Conservation (phyloP, 1,284 basidiomycete species). For the Rhodotorula sp. region DNA sequence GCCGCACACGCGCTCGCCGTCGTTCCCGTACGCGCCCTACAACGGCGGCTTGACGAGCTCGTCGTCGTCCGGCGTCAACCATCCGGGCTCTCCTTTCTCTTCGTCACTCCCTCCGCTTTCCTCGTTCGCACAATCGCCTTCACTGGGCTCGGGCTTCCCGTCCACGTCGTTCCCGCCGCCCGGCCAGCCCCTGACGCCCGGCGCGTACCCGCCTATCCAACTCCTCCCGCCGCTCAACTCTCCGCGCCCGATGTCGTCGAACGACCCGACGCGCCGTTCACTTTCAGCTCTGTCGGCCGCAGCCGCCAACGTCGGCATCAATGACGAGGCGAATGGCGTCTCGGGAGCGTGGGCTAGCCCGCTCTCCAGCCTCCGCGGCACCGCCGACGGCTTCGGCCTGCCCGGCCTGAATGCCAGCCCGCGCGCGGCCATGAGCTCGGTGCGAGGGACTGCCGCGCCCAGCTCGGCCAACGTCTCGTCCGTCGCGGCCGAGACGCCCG, state of each 20-base stretch:
- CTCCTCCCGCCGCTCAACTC: slow-evolving; percentile 9
- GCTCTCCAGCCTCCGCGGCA: slow-evolving; percentile 2
- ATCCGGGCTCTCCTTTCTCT: not conserved
- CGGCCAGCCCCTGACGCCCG: not conserved
- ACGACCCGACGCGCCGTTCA: not conserved
- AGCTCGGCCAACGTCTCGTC: not conserved
- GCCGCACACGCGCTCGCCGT: slow-evolving; percentile 15
- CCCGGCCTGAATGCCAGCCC: not conserved
- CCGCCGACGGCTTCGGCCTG: not conserved
- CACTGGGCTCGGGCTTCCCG: not conserved
- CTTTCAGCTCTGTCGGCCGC: not conserved
- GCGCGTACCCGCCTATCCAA: slow-evolving; percentile 18
- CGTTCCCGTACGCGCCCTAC: slow-evolving; percentile 17
- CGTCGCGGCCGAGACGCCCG: not conserved
- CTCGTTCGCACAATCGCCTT: too few species aligned
- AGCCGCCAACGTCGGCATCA: not conserved
- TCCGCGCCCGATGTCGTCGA: not conserved
- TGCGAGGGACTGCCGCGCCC: not conserved
- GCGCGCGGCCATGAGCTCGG: not conserved
- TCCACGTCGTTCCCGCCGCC: not conserved
- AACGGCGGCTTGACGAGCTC: too few species aligned
- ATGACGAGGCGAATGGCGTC: not conserved
- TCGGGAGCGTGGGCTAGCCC: not conserved
- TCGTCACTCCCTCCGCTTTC: too few species aligned
- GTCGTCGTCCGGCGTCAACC: too few species aligned